phyloP scores from a whole-genome alignment of 306 rosid genomes.

The Albizia julibrissin region DNA sequence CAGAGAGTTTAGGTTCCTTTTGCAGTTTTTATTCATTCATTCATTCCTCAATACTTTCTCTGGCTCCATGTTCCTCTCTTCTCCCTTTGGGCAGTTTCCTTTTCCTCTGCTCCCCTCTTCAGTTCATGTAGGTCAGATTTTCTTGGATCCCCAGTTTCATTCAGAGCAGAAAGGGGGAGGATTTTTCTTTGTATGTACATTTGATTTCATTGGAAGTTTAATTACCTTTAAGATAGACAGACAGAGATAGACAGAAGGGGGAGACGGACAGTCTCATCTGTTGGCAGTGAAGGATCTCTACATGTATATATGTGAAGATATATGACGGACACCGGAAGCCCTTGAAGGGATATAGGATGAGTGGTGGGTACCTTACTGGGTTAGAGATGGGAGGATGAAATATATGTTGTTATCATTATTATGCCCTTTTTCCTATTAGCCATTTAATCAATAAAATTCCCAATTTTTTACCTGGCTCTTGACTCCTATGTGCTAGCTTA shows the following conservation, averaged over 20 bases:
- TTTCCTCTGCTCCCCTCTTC: slow-evolving; percentile 7
- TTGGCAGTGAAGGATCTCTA: slow-evolving; percentile 56
- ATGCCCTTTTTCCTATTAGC: slow-evolving; percentile 25
- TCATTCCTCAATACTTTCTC: slow-evolving; percentile 83
- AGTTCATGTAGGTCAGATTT: slow-evolving; percentile 44
- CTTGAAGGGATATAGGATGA: slow-evolving; percentile 58
- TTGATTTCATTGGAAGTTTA: slow-evolving; percentile 46
- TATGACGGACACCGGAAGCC: slow-evolving; percentile 55
- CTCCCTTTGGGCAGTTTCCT: slow-evolving; percentile 36
- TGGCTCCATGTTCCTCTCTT: slow-evolving; percentile 62
- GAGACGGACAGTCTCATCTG: slow-evolving; percentile 32
- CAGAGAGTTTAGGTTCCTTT: slow-evolving; percentile 70
- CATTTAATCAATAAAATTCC: slow-evolving; percentile 71
- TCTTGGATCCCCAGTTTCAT: slow-evolving; percentile 44
- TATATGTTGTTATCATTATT: slow-evolving; percentile 46
- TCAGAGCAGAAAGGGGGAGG: neutral
- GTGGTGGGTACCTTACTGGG: slow-evolving; percentile 60
- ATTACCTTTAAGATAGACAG: slow-evolving; percentile 38
- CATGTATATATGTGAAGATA: slow-evolving; percentile 75
- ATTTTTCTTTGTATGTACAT: slow-evolving; percentile 37
- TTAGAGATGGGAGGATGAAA: slow-evolving; percentile 56
- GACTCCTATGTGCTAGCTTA: neutral
- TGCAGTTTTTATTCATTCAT: slow-evolving; percentile 78
- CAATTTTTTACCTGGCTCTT: slow-evolving; percentile 7
- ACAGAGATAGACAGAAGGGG: slow-evolving; percentile 40